Evolutionary conservation across 140 eudicot genomes (phyloP).

Genomic region (Ambrosia hybrid): DNA sequence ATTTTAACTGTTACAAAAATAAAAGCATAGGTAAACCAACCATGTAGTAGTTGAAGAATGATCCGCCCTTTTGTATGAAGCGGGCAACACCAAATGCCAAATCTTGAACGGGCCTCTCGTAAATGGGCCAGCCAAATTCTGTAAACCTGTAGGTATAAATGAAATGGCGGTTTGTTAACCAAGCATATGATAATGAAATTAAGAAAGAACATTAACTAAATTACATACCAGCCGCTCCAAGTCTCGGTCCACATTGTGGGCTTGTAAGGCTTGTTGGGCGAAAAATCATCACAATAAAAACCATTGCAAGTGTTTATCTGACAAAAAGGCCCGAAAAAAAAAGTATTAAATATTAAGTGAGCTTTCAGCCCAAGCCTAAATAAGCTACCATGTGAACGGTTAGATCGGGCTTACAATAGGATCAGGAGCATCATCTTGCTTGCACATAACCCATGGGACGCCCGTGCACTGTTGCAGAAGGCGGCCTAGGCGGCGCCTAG

Average conservation of each 20-base stretch:
- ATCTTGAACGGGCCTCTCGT: slow-evolving; percentile 85
- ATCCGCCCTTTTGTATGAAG: slow-evolving; percentile 84
- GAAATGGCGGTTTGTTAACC: too few species aligned
- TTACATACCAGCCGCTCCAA: slow-evolving; percentile 78
- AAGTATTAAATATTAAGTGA: neutral
- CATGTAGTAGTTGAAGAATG: slow-evolving; percentile 88
- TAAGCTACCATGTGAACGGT: neutral
- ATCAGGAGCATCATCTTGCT: slow-evolving; percentile 89
- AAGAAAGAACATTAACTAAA: neutral
- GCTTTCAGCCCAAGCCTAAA: slow-evolving; percentile 4
- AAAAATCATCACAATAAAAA: slow-evolving; percentile 67
- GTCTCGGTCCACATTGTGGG: slow-evolving; percentile 67
- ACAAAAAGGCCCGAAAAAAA: slow-evolving; percentile 11
- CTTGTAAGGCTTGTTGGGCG: slow-evolving; percentile 32
- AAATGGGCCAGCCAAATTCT: slow-evolving; percentile 72
- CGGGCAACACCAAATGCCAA: slow-evolving; percentile 88
- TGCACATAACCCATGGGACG: slow-evolving; percentile 98
- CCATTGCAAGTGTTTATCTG: slow-evolving; percentile 88
- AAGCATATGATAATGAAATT: neutral
- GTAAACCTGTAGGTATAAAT: slow-evolving; percentile 57
- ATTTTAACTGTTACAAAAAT: neutral
- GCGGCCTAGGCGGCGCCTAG: too few species aligned
- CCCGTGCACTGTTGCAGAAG: too few species aligned
- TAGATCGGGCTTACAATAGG: slow-evolving; percentile 40
- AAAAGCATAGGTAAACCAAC: slow-evolving; percentile 29